A percentile compares a stretch with the other conserved stretches of the same genome.
Conservation (phyloP, 345 rosid genomes). For the Populus tremula region DNA sequence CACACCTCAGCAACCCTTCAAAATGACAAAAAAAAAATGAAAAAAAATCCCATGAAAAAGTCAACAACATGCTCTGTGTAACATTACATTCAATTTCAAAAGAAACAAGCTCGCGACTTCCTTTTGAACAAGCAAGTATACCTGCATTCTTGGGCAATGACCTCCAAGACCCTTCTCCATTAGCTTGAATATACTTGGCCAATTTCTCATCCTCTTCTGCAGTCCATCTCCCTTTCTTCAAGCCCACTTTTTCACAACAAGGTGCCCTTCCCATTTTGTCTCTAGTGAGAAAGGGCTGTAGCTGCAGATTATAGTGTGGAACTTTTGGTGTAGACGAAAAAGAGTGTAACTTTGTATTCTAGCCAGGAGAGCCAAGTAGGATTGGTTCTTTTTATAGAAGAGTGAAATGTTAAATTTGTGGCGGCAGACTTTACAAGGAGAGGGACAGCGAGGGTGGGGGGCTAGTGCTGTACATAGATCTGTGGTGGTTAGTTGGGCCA, state of each 20-base stretch:
- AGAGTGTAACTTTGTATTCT: neutral
- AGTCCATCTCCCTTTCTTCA: conserved; percentile 66
- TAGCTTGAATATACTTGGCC: conserved; percentile 41
- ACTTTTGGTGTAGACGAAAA: neutral
- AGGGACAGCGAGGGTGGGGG: neutral
- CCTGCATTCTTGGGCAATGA: conserved; percentile 67
- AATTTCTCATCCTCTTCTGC: conserved; percentile 53
- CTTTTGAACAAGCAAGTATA: neutral
- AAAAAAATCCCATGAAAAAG: neutral
- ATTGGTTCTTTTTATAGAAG: neutral
- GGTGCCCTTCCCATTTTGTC: conserved; percentile 63
- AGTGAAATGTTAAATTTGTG: neutral
- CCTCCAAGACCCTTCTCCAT: conserved; percentile 73
- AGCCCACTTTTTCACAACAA: conserved; percentile 64
- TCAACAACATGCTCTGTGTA: neutral
- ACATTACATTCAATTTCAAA: too few species aligned
- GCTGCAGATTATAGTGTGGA: neutral
- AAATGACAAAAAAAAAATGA: neutral
- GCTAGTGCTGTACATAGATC: neutral
- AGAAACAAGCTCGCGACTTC: too few species aligned
- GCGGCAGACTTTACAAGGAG: neutral
- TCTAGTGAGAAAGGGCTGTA: neutral
- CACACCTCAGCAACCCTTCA: conserved; percentile 78
- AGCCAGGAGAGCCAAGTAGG: neutral
- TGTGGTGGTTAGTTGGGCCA: conserved; percentile 38